phyloP scores from a whole-genome alignment of 805 yeast genomes.

The Grigorovia humatica region DNA sequence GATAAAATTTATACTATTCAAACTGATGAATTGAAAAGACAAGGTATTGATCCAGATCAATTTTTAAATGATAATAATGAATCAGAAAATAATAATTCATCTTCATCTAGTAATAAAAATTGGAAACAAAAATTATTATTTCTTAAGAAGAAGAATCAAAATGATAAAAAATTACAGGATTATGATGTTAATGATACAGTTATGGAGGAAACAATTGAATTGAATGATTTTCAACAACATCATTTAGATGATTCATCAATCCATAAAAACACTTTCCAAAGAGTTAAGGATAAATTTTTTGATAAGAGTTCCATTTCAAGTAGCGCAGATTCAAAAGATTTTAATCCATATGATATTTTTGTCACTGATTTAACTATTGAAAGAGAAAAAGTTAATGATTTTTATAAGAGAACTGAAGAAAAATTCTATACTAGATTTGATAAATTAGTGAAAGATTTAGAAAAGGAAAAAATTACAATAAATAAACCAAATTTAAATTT shows the following conservation, averaged over 20 bases:
- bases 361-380: conserved; percentile 38
- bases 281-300: conserved; percentile 12
- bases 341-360: conserved; percentile 36
- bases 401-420: conserved; percentile 39
- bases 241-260: not conserved
- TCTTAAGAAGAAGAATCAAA: not conserved
- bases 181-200: conserved; percentile 1
- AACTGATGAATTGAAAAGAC: conserved; percentile 24
- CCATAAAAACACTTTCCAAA: conserved; percentile 3
- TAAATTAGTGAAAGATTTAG: conserved; percentile 39
- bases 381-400: conserved; percentile 41
- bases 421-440: conserved; percentile 38
- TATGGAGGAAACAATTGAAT: conserved; percentile 19
- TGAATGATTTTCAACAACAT: conserved; percentile 12
- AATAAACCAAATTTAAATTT: not conserved
- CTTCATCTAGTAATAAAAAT: not conserved
- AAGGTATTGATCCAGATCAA: conserved; percentile 2
- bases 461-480: conserved; percentile 23
- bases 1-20: conserved; percentile 48
- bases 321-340: conserved; percentile 3
- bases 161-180: not conserved
- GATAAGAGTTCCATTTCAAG: conserved; percentile 15
- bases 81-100: not conserved
- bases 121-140: not conserved
- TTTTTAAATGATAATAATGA: not conserved